Evolutionary conservation across 495 filamentous ascomycete species (phyloP).

Genomic region (Hyaloscypha hepaticicola): DNA sequence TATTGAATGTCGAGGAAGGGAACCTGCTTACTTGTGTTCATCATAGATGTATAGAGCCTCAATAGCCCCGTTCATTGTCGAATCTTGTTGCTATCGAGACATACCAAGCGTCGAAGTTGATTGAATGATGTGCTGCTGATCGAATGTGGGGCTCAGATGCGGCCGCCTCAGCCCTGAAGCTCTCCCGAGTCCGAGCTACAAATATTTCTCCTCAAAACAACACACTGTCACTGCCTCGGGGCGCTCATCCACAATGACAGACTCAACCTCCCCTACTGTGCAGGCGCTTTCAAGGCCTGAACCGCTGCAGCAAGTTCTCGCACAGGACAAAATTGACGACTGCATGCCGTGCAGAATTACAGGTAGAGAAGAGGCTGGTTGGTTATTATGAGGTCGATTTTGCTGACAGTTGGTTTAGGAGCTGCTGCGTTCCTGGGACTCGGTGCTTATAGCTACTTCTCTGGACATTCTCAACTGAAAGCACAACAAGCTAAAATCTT

Average conservation of each 20-base stretch:
- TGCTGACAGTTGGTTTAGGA: constrained; percentile 49
- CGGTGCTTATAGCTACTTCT: constrained; percentile 81
- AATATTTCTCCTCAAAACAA: too few species aligned
- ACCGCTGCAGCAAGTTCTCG: constrained; percentile 21
- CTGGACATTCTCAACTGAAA: constrained; percentile 72
- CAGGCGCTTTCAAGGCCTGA: constrained; percentile 21
- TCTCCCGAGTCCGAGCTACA: too few species aligned
- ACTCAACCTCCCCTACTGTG: not conserved
- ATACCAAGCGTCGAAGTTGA: constrained; percentile 15
- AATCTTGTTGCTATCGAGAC: constrained; percentile 26
- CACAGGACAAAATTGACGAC: constrained; percentile 49
- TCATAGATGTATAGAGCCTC: constrained; percentile 97
- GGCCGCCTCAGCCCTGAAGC: constrained; percentile 8
- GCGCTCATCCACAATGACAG: not conserved
- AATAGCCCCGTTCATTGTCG: constrained; percentile 75
- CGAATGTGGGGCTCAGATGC: constrained; percentile 23
- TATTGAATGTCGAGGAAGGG: not conserved
- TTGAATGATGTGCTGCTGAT: not conserved
- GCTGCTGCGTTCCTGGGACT: constrained; percentile 85
- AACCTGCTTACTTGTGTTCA: constrained; percentile 70
- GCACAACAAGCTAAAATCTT: constrained; percentile 68
- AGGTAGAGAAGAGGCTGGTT: constrained; percentile 46
- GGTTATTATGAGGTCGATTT: not conserved
- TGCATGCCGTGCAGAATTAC: constrained; percentile 67
- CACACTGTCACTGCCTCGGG: not conserved